phyloP scores from a whole-genome alignment of 805 yeast genomes.

The Metschnikowia dekortorum region DNA sequence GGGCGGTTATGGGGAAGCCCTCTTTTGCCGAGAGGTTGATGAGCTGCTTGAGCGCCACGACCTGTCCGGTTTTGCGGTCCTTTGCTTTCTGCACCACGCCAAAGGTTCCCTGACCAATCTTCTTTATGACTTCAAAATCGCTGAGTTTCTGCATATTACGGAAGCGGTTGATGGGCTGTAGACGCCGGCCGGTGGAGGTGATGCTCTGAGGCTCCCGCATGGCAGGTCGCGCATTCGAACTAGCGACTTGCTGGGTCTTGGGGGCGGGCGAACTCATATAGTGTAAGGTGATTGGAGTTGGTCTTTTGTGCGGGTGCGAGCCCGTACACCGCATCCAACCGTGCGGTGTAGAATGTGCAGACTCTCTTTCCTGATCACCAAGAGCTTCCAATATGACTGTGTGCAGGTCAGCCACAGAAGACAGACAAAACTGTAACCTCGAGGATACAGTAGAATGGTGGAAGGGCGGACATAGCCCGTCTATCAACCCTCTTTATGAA shows the following conservation, averaged over 20 bases:
- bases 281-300: too few species aligned
- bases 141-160: slow-evolving; percentile 29
- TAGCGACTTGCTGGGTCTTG: not conserved
- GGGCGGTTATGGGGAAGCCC: slow-evolving; percentile 90
- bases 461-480: too few species aligned
- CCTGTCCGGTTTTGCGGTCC: slow-evolving; percentile 44
- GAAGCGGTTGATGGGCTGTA: slow-evolving; percentile 22
- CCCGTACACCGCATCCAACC: too few species aligned
- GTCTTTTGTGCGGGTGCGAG: too few species aligned
- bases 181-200: not conserved
- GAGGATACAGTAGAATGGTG: too few species aligned
- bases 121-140: slow-evolving; percentile 31
- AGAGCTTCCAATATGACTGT: too few species aligned
- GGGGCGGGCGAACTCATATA: too few species aligned
- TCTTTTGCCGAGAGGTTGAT: slow-evolving; percentile 73
- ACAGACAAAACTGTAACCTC: too few species aligned
- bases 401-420: too few species aligned
- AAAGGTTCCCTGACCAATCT: slow-evolving; percentile 44
- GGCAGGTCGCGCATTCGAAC: not conserved
- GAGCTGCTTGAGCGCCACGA: slow-evolving; percentile 86
- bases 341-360: too few species aligned
- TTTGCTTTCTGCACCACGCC: slow-evolving; percentile 81
- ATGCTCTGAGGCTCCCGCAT: not conserved
- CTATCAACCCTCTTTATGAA: too few species aligned
- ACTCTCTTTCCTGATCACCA: too few species aligned